These are phyloP conservation scores for Fagus crenata DNA, from an alignment of 306 rosid species.

Conservation along the genomic window DNA sequence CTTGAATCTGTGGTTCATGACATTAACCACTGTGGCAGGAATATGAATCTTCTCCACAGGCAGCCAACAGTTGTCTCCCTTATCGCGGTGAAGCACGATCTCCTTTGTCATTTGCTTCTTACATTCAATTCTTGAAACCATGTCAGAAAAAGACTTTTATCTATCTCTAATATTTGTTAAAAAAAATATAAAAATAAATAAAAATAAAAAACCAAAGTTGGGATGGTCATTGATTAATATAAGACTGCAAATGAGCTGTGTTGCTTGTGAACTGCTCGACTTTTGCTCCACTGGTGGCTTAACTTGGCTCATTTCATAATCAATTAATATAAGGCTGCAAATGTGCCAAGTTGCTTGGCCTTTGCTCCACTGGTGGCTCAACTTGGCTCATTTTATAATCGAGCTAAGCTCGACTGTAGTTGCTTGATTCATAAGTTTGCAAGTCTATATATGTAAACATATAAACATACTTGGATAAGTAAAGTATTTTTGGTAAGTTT, in stretches of 20 bases:
- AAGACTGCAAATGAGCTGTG: background rate
- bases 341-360: background rate
- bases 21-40: slow-evolving; percentile 54
- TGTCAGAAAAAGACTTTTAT: background rate
- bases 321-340: background rate
- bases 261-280: background rate
- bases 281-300: background rate
- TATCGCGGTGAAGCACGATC: slow-evolving; percentile 54
- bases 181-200: too few species aligned
- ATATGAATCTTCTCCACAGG: slow-evolving; percentile 69
- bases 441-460: background rate
- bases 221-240: background rate
- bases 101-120: slow-evolving; percentile 12
- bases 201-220: background rate
- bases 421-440: background rate
- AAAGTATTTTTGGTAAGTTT: background rate
- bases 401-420: background rate
- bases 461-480: background rate
- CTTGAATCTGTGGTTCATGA: slow-evolving; percentile 21
- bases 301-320: background rate
- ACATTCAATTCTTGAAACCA: background rate
- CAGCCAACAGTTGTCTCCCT: slow-evolving; percentile 56
- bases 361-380: background rate
- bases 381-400: background rate
- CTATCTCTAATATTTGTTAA: background rate